Percentiles rank a stretch among this genome's conserved stretches.
These are phyloP conservation scores for Somion occarium DNA, from an alignment of 1,284 basidiomycete species.

Conservation along the genomic window DNA sequence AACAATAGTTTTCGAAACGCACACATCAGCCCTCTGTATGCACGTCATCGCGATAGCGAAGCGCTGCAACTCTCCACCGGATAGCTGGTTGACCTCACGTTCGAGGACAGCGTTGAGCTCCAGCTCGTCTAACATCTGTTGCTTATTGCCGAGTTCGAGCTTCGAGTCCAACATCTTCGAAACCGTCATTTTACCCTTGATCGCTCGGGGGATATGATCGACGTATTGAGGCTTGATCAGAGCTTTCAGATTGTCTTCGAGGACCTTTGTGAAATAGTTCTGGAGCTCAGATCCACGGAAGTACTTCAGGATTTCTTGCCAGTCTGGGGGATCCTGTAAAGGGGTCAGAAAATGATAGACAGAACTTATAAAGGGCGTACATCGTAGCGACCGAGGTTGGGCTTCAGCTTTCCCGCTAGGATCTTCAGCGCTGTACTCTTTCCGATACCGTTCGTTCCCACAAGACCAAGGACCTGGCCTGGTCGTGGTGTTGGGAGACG, in stretches of 20 bases:
- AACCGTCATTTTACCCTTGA: slow-evolving; percentile 88
- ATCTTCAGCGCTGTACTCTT: slow-evolving; percentile 97
- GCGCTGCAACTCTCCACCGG: slow-evolving; percentile 93
- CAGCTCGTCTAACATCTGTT: slow-evolving; percentile 76
- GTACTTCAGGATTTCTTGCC: slow-evolving; percentile 96
- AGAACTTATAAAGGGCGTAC: slow-evolving; percentile 37
- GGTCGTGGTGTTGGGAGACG: slow-evolving; percentile 92
- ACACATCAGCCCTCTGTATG: slow-evolving; percentile 90
- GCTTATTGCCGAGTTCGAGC: slow-evolving; percentile 79
- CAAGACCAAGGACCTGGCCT: slow-evolving; percentile 92
- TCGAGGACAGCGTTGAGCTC: slow-evolving; percentile 84
- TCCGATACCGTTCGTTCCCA: slow-evolving; percentile 97
- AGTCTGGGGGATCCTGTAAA: slow-evolving; percentile 86
- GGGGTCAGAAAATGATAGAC: slow-evolving; percentile 7
- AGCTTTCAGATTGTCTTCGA: slow-evolving; percentile 96
- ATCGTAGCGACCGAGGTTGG: slow-evolving; percentile 87
- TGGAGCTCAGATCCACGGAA: slow-evolving; percentile 97
- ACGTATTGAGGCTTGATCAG: slow-evolving; percentile 99
- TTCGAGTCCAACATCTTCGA: slow-evolving; percentile 88
- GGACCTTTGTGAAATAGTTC: slow-evolving; percentile 98
- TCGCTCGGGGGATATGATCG: slow-evolving; percentile 93
- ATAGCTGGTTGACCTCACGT: slow-evolving; percentile 81
- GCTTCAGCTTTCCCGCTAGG: slow-evolving; percentile 92
- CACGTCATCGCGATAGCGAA: slow-evolving; percentile 95
- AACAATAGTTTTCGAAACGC: slow-evolving; percentile 36